Evolutionary conservation across 129 eudicot genomes (phyloP).

Genomic region (Heracleum sosnowskyi): DNA sequence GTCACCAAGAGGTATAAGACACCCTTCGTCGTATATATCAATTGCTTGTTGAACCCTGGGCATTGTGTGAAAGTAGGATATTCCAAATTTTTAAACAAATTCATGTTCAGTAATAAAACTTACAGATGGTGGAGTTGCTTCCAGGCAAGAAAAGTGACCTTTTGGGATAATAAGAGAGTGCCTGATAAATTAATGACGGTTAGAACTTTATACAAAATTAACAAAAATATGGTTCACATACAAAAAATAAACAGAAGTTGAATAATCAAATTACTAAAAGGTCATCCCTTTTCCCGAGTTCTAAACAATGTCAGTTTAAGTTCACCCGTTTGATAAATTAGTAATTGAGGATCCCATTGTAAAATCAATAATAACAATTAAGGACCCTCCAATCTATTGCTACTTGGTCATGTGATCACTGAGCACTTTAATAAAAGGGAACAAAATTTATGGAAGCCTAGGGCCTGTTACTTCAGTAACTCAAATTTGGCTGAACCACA

Average conservation of each 20-base stretch:
- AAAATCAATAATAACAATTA: background rate
- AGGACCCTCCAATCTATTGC: background rate
- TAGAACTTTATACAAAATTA: background rate
- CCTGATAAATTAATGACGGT: constrained; percentile 32
- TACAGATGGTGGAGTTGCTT: constrained; percentile 91
- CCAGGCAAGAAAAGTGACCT: constrained; percentile 66
- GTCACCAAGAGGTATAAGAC: background rate
- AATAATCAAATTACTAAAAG: background rate
- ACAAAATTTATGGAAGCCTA: background rate
- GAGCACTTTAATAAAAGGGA: background rate
- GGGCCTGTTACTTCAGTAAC: background rate
- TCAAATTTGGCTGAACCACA: background rate
- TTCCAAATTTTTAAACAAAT: background rate
- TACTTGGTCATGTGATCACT: background rate
- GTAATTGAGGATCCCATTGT: background rate
- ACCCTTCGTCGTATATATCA: background rate
- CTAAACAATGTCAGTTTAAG: background rate
- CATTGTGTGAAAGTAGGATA: background rate
- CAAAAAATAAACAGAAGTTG: background rate
- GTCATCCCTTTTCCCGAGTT: background rate
- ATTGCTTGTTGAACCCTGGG: background rate
- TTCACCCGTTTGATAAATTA: background rate
- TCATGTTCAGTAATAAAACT: constrained; percentile 27
- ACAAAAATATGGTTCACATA: background rate
- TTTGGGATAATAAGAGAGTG: constrained; percentile 88